A percentile compares a stretch with the other conserved stretches of the same genome.
Conservation (phyloP, 2,329 filamentous ascomycete species). For the Aspergillus pseudoviridinutans region DNA sequence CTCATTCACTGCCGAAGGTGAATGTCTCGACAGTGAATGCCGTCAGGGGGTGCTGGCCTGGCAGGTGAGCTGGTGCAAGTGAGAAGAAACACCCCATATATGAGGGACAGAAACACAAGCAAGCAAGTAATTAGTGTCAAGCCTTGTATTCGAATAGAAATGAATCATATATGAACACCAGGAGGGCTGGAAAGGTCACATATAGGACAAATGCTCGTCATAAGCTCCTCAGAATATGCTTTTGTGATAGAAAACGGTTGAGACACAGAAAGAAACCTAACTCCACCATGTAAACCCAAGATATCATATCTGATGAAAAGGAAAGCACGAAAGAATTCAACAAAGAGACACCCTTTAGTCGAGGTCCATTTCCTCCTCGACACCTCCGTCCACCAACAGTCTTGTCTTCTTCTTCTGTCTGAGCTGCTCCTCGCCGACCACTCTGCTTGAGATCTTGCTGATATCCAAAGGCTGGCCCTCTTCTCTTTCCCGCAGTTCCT, state of each 20-base stretch:
- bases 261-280: constrained; percentile 14
- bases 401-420: constrained; percentile 43
- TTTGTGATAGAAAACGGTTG: constrained; percentile 7
- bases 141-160: background rate
- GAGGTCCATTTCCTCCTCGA: constrained; percentile 46
- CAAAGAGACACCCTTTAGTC: constrained; percentile 31
- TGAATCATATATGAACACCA: background rate
- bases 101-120: background rate
- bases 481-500: constrained; percentile 58
- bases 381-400: constrained; percentile 42
- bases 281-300: constrained; percentile 20
- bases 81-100: background rate
- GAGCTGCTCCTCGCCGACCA: constrained; percentile 40
- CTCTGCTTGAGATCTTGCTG: constrained; percentile 32
- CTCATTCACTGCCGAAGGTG: background rate
- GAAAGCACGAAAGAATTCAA: constrained; percentile 7
- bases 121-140: background rate
- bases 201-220: background rate
- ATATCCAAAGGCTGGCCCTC: constrained; percentile 39
- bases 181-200: background rate
- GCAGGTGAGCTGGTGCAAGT: background rate
- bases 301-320: constrained; percentile 13
- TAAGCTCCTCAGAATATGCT: constrained; percentile 1
- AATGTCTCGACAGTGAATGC: background rate
- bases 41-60: background rate